Evolutionary conservation across 495 filamentous ascomycete species (phyloP), one percentile per base, ranked within the genome.

Genomic region (Xylaria flabelliformis): DNA sequence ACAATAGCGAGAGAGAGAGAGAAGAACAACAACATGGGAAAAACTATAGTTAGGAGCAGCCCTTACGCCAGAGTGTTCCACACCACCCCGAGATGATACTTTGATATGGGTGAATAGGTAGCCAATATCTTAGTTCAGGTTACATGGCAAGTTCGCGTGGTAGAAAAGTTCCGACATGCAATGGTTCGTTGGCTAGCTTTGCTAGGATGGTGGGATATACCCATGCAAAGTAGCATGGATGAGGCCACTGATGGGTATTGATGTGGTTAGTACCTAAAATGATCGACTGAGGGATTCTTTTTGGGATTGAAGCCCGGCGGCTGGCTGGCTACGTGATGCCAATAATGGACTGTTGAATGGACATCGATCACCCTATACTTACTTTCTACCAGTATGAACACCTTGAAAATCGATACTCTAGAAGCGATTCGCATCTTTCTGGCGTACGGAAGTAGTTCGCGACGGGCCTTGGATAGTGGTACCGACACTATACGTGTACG

Each of bases 291-390:
- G 39, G 39, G 39, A 42, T 13, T 4, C 10, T 42, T 29, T 42
- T 50, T 44, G 17, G n/a, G 53, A 62, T 72, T 59, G 66, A 73
- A 62, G 41, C 51, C 64, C 34, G 59, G 59, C 67, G 63, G 62
- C 66, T 42, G 63, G 62, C 66, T 42, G 67, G 55, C 72, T 19
- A 56, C 51, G 50, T 15, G 51, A 73, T 65, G 51, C 64, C 68
- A 74, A 72, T 74, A 70, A 71, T 53, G 48, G 64, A 63, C 26
- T 32, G 26, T 32, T 15, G 15, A 1, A 39, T n/a, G 34, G 19
- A 61, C 34, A 39, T 61, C 39, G 39, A 34, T 15, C 1, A 48
- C 17, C 8, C 50, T 29, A 56, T 32, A 32, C 15, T 12, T 56
- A 56, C 17, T 32, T 32, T 56, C 29, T 56, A 15, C 55, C 17